Percentiles rank a stretch among this genome's conserved stretches.
Evolutionary conservation across 2,329 filamentous ascomycete species (phyloP).

Genomic region (Paecilomyces dactylethromorphus): DNA sequence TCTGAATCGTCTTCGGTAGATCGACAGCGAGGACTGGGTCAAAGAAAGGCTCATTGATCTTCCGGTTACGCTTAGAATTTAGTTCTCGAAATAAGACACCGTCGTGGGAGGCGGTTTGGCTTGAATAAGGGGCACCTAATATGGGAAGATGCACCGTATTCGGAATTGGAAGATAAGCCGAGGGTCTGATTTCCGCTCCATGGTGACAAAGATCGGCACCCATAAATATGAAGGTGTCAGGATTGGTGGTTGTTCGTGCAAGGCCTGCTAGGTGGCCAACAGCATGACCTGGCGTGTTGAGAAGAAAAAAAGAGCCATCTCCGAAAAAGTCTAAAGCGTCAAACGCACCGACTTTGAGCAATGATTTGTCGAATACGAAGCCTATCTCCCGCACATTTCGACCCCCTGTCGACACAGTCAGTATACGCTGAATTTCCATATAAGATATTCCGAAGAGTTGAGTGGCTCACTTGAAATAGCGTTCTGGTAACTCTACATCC

Average conservation of each 20-base stretch:
- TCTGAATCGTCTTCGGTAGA: not conserved
- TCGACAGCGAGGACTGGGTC: constrained; percentile 2
- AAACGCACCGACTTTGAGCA: constrained; percentile 1
- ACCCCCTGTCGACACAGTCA: no score
- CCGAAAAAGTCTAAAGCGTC: no score
- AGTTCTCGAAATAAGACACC: not conserved
- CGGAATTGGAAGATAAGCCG: constrained; percentile 33
- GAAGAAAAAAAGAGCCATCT: no score
- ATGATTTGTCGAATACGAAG: constrained; percentile 22
- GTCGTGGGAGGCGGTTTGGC: not conserved
- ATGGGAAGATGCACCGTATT: not conserved
- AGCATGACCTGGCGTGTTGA: constrained; percentile 16
- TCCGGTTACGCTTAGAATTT: constrained; percentile 1
- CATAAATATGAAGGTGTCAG: constrained; percentile 43
- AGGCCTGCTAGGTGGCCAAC: constrained; percentile 45
- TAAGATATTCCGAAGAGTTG: no score
- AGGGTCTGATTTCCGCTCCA: constrained; percentile 40
- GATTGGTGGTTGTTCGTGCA: constrained; percentile 30
- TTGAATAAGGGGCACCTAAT: no score
- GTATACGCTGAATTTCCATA: no score
- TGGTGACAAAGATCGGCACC: constrained; percentile 46
- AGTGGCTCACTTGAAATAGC: constrained; percentile 36
- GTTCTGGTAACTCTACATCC: constrained; percentile 33
- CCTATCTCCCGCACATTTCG: not conserved
- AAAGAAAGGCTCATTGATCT: constrained; percentile 1